These are phyloP conservation scores for Chlamydomonas incerta DNA, from an alignment of 139 green algal genomes.

Conservation along the genomic window DNA sequence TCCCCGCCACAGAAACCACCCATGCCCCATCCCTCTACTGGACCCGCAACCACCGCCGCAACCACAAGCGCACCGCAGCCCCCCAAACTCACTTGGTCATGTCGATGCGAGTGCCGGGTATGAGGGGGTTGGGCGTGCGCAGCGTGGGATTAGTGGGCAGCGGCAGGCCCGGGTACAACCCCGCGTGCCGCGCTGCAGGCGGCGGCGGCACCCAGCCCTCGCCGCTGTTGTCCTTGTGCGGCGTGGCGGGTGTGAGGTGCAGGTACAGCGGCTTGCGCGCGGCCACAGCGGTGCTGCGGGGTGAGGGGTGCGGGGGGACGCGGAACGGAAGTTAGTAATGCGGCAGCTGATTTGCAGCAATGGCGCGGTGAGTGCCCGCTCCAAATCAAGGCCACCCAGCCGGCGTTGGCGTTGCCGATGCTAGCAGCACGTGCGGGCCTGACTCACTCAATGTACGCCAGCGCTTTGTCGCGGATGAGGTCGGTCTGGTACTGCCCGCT, in stretches of 20 bases:
- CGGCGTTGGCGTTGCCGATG: too few species aligned
- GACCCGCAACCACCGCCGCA: neutral
- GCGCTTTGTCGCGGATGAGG: slow-evolving; percentile 44
- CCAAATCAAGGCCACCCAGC: too few species aligned
- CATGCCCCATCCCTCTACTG: neutral
- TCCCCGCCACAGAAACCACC: neutral
- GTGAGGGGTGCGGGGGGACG: too few species aligned
- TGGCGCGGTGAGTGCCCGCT: too few species aligned
- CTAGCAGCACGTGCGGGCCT: too few species aligned
- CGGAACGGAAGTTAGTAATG: too few species aligned
- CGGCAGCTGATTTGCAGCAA: too few species aligned
- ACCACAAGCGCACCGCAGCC: neutral
- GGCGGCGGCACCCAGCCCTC: slow-evolving; percentile 2
- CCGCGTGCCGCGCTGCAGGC: slow-evolving; percentile 3
- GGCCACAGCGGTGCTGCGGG: slow-evolving; percentile 18
- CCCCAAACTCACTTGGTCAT: neutral
- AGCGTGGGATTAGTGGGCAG: slow-evolving; percentile 8
- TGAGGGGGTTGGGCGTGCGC: slow-evolving; percentile 3
- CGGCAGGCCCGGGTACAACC: neutral
- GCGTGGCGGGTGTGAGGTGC: slow-evolving; percentile 35
- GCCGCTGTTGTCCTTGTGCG: slow-evolving; percentile 1
- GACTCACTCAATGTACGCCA: slow-evolving; percentile 43
- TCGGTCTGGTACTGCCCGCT: slow-evolving; percentile 43
- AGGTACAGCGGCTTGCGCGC: slow-evolving; percentile 40
- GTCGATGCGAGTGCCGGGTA: neutral